These are phyloP conservation scores for Pleurotus tuber-regium DNA, from an alignment of 768 basidiomycete genomes.

Conservation along the genomic window DNA sequence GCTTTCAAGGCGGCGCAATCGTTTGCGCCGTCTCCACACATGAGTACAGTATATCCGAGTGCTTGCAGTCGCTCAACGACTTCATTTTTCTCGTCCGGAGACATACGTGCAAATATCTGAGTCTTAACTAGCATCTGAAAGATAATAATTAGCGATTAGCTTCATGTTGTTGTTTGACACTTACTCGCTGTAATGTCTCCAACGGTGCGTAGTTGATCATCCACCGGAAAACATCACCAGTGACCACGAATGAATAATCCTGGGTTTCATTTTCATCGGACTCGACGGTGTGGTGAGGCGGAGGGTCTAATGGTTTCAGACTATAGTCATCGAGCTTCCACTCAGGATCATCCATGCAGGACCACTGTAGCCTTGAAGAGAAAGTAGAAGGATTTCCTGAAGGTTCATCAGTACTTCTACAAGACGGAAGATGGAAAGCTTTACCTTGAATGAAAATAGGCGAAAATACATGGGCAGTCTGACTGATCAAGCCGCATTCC, in stretches of 20 bases:
- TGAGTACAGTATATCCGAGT: constrained; percentile 93
- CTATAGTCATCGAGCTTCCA: constrained; percentile 90
- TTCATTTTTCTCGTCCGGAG: constrained; percentile 99
- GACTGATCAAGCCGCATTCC: constrained; percentile 87
- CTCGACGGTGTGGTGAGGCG: constrained; percentile 69
- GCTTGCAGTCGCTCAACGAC: constrained; percentile 91
- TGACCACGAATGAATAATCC: constrained; percentile 89
- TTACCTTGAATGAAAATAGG: constrained; percentile 79
- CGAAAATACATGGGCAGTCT: constrained; percentile 85
- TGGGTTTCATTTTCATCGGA: constrained; percentile 70
- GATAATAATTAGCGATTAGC: background rate
- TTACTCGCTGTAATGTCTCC: constrained; percentile 90
- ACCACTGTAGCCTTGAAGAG: constrained; percentile 78
- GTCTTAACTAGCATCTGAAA: constrained; percentile 94
- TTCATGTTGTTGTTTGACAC: constrained; percentile 20
- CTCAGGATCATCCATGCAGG: constrained; percentile 81
- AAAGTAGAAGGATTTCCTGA: constrained; percentile 54
- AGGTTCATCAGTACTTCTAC: constrained; percentile 1
- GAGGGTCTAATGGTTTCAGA: constrained; percentile 74
- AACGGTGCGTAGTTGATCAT: constrained; percentile 93
- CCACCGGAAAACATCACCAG: constrained; percentile 97
- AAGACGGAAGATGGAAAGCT: constrained; percentile 9
- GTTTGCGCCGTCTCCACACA: constrained; percentile 99
- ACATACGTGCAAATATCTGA: constrained; percentile 97
- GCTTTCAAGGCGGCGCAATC: constrained; percentile 98